These are phyloP conservation scores for Fusarium fujikuroi DNA, from an alignment of 2,329 filamentous ascomycete genomes.

Conservation along the genomic window DNA sequence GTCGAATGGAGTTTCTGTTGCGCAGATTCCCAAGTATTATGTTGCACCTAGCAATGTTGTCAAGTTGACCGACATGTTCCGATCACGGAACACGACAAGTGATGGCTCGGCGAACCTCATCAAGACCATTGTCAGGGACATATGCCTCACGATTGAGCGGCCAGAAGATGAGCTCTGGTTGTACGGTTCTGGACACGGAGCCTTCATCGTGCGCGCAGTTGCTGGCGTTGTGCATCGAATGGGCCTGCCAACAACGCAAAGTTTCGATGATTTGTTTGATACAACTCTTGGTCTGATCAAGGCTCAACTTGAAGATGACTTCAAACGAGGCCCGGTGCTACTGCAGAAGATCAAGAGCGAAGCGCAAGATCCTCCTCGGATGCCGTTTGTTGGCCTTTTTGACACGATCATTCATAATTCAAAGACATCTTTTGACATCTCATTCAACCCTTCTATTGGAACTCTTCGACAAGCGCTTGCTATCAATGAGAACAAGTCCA, in stretches of 20 bases:
- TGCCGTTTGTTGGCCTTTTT: conserved; percentile 41
- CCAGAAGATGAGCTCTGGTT: conserved; percentile 42
- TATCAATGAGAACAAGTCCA: conserved; percentile 35
- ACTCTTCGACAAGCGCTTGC: conserved; percentile 38
- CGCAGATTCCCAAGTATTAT: conserved; percentile 37
- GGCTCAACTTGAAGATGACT: conserved; percentile 38
- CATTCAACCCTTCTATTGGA: conserved; percentile 29
- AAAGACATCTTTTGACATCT: conserved; percentile 31
- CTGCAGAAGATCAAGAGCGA: conserved; percentile 23
- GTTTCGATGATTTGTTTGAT: conserved; percentile 38
- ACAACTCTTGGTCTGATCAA: conserved; percentile 33
- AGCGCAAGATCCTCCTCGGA: conserved; percentile 18
- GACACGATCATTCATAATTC: conserved; percentile 25
- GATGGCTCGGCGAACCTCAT: conserved; percentile 35
- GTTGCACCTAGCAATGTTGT: conserved; percentile 1
- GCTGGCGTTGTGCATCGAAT: conserved; percentile 38
- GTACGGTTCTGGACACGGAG: conserved; percentile 40
- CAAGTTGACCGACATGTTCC: conserved; percentile 32
- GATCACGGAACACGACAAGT: conserved; percentile 2
- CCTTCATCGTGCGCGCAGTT: conserved; percentile 37
- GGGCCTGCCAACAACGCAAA: conserved; percentile 17
- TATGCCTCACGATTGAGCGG: conserved; percentile 24
- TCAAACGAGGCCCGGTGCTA: conserved; percentile 22
- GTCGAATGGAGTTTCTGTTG: conserved; percentile 3
- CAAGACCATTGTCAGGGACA: conserved; percentile 34